Evolutionary conservation across 202 grass and related monocot genomes (phyloP).

Genomic region (Schoenoplectus triqueter): DNA sequence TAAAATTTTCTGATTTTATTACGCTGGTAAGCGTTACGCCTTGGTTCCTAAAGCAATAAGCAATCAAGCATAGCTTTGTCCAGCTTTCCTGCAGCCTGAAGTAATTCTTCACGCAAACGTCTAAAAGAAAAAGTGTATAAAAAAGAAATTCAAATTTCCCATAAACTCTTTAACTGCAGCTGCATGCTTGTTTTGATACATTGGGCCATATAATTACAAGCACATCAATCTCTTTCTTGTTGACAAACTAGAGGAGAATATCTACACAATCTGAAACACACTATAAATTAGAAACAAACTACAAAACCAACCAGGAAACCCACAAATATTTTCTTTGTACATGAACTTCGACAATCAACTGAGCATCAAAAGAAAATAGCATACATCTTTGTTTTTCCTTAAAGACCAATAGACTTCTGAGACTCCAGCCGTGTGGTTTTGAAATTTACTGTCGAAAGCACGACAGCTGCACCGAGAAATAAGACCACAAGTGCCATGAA

Average conservation of each 20-base stretch:
- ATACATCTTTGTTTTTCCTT: not conserved
- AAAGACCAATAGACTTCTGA: constrained; percentile 27
- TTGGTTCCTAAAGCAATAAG: no score
- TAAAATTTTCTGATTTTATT: no score
- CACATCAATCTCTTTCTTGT: not conserved
- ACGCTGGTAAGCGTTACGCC: no score
- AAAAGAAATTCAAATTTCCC: not conserved
- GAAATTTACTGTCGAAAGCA: constrained; percentile 53
- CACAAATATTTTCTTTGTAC: not conserved
- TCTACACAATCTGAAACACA: not conserved
- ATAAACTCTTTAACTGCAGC: not conserved
- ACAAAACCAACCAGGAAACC: not conserved
- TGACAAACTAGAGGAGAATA: constrained; percentile 5
- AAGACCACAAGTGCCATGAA: constrained; percentile 60
- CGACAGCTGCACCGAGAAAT: constrained; percentile 55
- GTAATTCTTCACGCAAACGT: no score
- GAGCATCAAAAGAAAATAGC: not conserved
- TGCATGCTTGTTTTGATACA: not conserved
- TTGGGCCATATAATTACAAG: constrained; percentile 9
- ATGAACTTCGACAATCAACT: not conserved
- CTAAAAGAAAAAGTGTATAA: no score
- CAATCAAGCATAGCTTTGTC: no score
- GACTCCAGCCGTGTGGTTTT: constrained; percentile 31
- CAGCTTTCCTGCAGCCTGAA: no score
- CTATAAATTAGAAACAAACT: not conserved